Percentiles rank a stretch among this genome's conserved stretches.
phyloP scores from a whole-genome alignment of 202 grass and related monocot species.

The Tripidium arundinaceum region DNA sequence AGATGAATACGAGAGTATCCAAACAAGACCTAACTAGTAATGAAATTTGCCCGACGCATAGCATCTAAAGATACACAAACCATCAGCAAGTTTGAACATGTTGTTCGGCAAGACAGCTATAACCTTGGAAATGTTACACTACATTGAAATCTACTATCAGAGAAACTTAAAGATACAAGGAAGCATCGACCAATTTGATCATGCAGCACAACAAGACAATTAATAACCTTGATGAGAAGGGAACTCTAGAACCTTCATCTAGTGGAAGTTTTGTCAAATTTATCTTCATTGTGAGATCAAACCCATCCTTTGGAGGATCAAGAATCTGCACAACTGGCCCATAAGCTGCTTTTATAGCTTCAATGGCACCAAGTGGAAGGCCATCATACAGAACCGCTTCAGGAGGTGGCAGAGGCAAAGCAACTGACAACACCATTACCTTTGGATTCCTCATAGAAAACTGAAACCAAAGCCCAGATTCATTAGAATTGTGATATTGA shows the following conservation, averaged over 20 bases:
- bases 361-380: slow-evolving; percentile 89
- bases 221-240: slow-evolving; percentile 90
- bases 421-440: slow-evolving; percentile 73
- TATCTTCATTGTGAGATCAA: slow-evolving; percentile 98
- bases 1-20: too few relatives aligned
- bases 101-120: slow-evolving; percentile 50
- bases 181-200: slow-evolving; percentile 29
- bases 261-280: slow-evolving; percentile 84
- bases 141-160: neutral
- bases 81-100: slow-evolving; percentile 15
- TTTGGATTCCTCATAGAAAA: slow-evolving; percentile 94
- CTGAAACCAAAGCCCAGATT: slow-evolving; percentile 37
- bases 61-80: slow-evolving; percentile 14
- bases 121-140: slow-evolving; percentile 53
- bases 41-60: neutral
- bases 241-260: slow-evolving; percentile 99
- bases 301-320: slow-evolving; percentile 94
- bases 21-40: too few relatives aligned
- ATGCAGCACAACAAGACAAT: slow-evolving; percentile 67
- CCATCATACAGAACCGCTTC: slow-evolving; percentile 76
- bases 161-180: slow-evolving; percentile 11
- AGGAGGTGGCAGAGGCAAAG: slow-evolving; percentile 71
- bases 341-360: slow-evolving; percentile 87
- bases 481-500: slow-evolving; percentile 21
- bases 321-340: slow-evolving; percentile 83